Evolutionary conservation across 805 yeast genomes (phyloP).

Genomic region (Debaryomyces hansenii): DNA sequence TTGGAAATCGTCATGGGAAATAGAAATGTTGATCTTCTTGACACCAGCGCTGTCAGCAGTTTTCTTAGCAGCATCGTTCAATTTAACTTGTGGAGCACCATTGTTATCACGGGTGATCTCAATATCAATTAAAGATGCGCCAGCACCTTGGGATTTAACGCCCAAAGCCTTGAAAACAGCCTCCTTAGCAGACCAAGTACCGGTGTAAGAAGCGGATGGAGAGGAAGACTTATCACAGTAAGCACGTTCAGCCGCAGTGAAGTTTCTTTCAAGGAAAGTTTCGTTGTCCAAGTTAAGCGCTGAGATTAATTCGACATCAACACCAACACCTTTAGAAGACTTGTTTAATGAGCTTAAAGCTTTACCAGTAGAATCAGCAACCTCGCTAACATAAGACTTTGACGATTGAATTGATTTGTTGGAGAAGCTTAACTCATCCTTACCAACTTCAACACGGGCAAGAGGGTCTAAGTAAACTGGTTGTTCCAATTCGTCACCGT

Average conservation of each 20-base stretch:
- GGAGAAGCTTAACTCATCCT: constrained; percentile 47
- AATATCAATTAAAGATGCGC: constrained; percentile 89
- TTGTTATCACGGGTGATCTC: constrained; percentile 73
- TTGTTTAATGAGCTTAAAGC: constrained; percentile 59
- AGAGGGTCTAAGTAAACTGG: constrained; percentile 94
- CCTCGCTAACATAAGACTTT: constrained; percentile 42
- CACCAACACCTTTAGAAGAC: constrained; percentile 80
- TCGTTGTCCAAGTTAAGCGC: constrained; percentile 84
- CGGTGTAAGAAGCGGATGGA: constrained; percentile 90
- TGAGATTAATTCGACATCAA: constrained; percentile 88
- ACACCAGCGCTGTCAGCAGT: constrained; percentile 76
- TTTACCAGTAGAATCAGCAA: constrained; percentile 61
- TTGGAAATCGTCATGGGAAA: constrained; percentile 95
- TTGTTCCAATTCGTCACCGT: constrained; percentile 82
- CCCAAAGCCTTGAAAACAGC: constrained; percentile 97
- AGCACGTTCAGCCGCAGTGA: constrained; percentile 74
- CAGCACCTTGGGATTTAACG: constrained; percentile 88
- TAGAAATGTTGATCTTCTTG: constrained; percentile 75
- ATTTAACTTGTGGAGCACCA: constrained; percentile 79
- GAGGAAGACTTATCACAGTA: constrained; percentile 76
- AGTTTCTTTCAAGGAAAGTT: constrained; percentile 89
- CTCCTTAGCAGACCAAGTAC: constrained; percentile 99
- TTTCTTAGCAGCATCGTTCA: constrained; percentile 72
- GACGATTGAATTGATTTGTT: constrained; percentile 51
- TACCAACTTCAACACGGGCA: constrained; percentile 62